Percentiles rank a stretch among this genome's conserved stretches.
These are phyloP conservation scores for Eimeria zaria DNA, from an alignment of 169 alveolate genomes.

Conservation along the genomic window DNA sequence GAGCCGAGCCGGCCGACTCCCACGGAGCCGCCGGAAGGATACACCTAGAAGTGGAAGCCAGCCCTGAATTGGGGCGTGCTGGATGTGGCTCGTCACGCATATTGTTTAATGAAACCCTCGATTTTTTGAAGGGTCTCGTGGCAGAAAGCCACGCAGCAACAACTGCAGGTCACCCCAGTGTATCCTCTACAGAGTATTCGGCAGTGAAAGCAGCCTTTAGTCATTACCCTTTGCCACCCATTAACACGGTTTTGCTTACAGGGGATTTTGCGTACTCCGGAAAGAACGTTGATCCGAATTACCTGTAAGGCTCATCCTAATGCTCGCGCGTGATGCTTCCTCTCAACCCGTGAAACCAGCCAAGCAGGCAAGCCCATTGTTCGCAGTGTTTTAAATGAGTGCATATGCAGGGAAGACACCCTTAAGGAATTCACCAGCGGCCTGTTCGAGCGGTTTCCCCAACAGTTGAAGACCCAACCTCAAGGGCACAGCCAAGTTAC, in stretches of 20 bases:
- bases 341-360: neutral
- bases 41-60: slow-evolving; percentile 22
- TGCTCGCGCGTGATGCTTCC: neutral
- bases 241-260: slow-evolving; percentile 18
- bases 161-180: neutral
- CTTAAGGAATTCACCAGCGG: neutral
- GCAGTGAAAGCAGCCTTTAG: neutral
- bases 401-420: slow-evolving; percentile 9
- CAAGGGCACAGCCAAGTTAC: neutral
- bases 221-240: slow-evolving; percentile 44
- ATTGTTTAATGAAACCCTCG: slow-evolving; percentile 2
- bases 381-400: neutral
- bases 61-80: slow-evolving; percentile 7
- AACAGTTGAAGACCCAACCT: neutral
- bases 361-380: neutral
- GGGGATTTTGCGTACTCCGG: slow-evolving; percentile 9
- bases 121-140: slow-evolving; percentile 13
- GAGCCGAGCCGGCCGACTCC: neutral
- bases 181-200: neutral
- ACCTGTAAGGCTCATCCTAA: neutral
- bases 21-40: neutral
- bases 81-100: slow-evolving; percentile 10
- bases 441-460: slow-evolving; percentile 2
- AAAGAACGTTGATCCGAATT: neutral
- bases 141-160: neutral